Evolutionary conservation across 495 filamentous ascomycete species (phyloP).

Genomic region (Hypoxylon rickii): DNA sequence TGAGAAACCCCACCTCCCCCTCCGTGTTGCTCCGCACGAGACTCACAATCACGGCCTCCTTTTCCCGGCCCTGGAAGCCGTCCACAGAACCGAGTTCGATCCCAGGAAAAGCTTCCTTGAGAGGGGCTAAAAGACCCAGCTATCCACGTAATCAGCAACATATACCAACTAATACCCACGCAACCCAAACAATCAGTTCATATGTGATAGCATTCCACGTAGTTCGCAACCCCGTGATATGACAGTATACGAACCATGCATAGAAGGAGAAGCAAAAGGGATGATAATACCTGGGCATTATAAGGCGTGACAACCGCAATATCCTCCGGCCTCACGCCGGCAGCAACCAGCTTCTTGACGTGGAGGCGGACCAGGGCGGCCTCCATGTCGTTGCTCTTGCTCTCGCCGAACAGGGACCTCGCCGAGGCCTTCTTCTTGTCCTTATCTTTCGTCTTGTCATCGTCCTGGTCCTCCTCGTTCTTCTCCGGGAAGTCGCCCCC

Average conservation of each 20-base stretch:
- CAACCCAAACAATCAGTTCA: not conserved
- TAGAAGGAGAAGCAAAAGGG: constrained; percentile 2
- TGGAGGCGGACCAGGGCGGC: constrained; percentile 78
- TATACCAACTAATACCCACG: not conserved
- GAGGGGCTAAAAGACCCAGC: constrained; percentile 73
- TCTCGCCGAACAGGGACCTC: constrained; percentile 68
- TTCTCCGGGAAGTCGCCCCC: constrained; percentile 80
- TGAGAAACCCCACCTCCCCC: constrained; percentile 89
- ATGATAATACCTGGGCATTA: constrained; percentile 75
- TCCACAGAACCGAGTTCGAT: constrained; percentile 95
- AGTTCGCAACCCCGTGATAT: too few species aligned
- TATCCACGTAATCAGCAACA: too few species aligned
- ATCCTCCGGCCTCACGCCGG: constrained; percentile 77
- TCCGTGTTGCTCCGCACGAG: constrained; percentile 87
- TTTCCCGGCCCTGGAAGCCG: constrained; percentile 96
- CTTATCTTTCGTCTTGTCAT: constrained; percentile 28
- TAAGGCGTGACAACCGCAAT: constrained; percentile 96
- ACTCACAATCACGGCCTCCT: constrained; percentile 91
- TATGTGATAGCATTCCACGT: too few species aligned
- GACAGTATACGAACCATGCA: too few species aligned
- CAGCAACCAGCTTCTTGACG: constrained; percentile 71
- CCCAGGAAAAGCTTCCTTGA: constrained; percentile 79
- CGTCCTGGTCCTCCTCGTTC: constrained; percentile 36
- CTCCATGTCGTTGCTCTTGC: constrained; percentile 93
- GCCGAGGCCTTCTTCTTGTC: constrained; percentile 43